These are phyloP conservation scores for Furcasterigmium furcatum DNA, from an alignment of 2,329 filamentous ascomycete genomes.

Conservation along the genomic window DNA sequence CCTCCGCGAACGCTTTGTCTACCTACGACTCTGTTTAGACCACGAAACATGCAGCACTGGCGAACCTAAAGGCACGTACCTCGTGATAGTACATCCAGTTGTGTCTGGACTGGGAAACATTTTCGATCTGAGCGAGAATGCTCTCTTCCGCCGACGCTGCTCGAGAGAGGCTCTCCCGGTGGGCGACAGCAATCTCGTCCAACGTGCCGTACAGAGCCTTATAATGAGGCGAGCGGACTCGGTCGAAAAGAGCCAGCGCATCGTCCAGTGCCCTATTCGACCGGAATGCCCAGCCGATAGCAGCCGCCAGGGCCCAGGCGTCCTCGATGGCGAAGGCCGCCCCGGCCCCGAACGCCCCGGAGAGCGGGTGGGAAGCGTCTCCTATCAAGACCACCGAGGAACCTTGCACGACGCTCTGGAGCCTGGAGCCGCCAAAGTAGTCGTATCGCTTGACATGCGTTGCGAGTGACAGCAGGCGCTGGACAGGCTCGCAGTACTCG, in stretches of 20 bases:
- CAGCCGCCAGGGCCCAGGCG: slow-evolving; percentile 17
- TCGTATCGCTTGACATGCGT: slow-evolving; percentile 21
- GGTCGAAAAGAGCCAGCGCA: slow-evolving; percentile 20
- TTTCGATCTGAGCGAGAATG: slow-evolving; percentile 17
- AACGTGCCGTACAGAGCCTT: slow-evolving; percentile 18
- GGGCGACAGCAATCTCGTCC: slow-evolving; percentile 16
- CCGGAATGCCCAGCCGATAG: slow-evolving; percentile 20
- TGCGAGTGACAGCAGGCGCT: slow-evolving; percentile 20
- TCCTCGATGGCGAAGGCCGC: slow-evolving; percentile 34
- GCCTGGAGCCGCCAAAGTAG: slow-evolving; percentile 22
- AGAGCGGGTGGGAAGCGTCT: slow-evolving; percentile 52
- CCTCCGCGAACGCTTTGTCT: too few relatives aligned
- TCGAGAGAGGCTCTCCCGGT: slow-evolving; percentile 11
- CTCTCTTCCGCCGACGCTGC: slow-evolving; percentile 15
- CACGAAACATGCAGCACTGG: too few relatives aligned
- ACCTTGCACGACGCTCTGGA: slow-evolving; percentile 19
- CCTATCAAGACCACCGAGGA: slow-evolving; percentile 43
- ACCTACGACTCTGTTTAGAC: too few relatives aligned
- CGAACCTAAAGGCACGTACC: slow-evolving; percentile 1
- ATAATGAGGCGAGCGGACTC: slow-evolving; percentile 24
- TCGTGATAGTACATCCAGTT: slow-evolving; percentile 23
- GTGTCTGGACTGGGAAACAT: slow-evolving; percentile 14
- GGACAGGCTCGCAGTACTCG: slow-evolving; percentile 25
- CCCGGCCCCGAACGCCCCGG: slow-evolving; percentile 37
- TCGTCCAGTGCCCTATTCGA: too few relatives aligned